Base-by-base conservation (phyloP, 805 yeast species). In the Starmerella vitae region DNA sequence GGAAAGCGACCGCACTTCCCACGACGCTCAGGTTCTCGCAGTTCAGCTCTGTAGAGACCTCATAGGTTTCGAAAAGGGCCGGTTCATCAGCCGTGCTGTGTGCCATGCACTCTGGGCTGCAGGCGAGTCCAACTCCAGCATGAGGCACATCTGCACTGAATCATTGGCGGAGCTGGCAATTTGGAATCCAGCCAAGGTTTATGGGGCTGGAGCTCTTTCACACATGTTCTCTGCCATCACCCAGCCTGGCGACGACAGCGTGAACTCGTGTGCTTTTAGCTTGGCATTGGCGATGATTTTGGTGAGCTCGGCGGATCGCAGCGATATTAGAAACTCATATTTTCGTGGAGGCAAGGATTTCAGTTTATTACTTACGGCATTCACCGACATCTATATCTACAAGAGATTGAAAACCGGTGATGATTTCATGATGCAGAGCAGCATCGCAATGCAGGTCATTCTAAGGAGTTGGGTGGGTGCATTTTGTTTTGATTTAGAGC, bases 391-490 rank as follows among this genome's bases (percentile, higher is more conserved):
- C 14, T 75, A 70, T 28, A 60, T 43, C 13, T 42, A 46, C 19
- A 33, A 38, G 4, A 63, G 63, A 38, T 63, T 66, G 7, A 71
- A 70, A 37, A 54, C 67, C 21, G 67, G 67, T 41, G 58, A 64
- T 21, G 77, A 72, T 28, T 72, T 67, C 46, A 60, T 84, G 21
- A 78, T 77, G 41, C 70, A 67, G 42, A 63, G 74, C 12, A 72
- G 85, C 0, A 66, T 70, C 31, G 63, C 83, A 7, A 56, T 88
- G 2, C 61, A 79, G 0, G 55, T 70, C 3, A 60, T 82, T 19
- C 58, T 88, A 35, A 79, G 82, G 44, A 67, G 74, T 25, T 78
- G 88, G 74, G 66, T 79, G 10, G 99, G 98, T 0, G 52, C 85
- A 2, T 58, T 66, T 31, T 77, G 85, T 54, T 61, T 91, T 31